A percentile compares a stretch with the other conserved stretches of the same genome.
phyloP scores from a whole-genome alignment of 163 green algal species.

The Scenedesmus sp. region DNA sequence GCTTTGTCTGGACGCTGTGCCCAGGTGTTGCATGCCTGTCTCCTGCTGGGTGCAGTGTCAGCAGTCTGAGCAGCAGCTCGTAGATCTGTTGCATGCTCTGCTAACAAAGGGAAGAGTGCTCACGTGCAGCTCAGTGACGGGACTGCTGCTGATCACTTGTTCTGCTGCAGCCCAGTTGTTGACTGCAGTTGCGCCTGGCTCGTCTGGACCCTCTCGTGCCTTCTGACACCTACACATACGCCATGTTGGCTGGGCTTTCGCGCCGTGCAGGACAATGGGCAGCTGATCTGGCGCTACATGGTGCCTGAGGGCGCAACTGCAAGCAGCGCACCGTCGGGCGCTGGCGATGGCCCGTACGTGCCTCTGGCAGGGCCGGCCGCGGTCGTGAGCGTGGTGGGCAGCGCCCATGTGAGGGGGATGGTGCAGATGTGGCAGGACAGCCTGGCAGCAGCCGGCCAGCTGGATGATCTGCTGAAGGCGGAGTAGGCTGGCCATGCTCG shows the following conservation, averaged over 20 bases:
- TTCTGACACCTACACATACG: too few relatives aligned
- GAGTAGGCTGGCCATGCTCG: conserved; percentile 14
- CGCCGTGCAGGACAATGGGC: conserved; percentile 61
- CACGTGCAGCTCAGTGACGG: too few relatives aligned
- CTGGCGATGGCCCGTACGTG: conserved; percentile 67
- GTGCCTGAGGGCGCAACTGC: conserved; percentile 62
- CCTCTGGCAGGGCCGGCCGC: conserved; percentile 51
- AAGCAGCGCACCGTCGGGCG: conserved; percentile 61
- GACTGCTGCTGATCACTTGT: too few relatives aligned
- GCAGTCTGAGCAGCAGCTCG: too few relatives aligned
- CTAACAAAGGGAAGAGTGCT: too few relatives aligned
- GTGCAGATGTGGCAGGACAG: conserved; percentile 56
- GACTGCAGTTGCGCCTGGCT: too few relatives aligned
- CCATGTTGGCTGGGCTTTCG: conserved; percentile 20
- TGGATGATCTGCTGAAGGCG: conserved; percentile 53
- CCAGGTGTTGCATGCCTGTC: too few relatives aligned
- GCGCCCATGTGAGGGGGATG: conserved; percentile 90
- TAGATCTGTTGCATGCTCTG: too few relatives aligned
- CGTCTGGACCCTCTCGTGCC: too few relatives aligned
- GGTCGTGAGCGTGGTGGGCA: conserved; percentile 83
- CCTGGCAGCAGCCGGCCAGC: conserved; percentile 32
- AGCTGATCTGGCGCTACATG: conserved; percentile 72
- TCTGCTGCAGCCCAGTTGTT: too few relatives aligned
- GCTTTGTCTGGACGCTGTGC: too few relatives aligned
- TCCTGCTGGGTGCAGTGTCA: too few relatives aligned